Base-by-base conservation (phyloP, 2,329 filamentous ascomycete species). In the Zasmidium citrigriseum region DNA sequence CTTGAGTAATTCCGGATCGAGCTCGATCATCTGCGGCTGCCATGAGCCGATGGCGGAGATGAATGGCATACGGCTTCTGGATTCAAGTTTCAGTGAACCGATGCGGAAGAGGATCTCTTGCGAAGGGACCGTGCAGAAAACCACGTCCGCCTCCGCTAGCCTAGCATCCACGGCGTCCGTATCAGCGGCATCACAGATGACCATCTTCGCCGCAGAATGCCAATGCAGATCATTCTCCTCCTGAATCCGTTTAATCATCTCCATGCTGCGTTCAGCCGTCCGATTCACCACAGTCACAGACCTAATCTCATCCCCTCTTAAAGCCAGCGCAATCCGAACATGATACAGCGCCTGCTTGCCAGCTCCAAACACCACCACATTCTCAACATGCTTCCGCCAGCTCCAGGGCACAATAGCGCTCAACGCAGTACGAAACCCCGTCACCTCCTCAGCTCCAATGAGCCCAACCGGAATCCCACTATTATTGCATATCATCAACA, bases 371-470 rank as follows among this genome's bases (percentile, higher is more conserved):
- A 82, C 74, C 10, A 82, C 65, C 1, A 81, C 64, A 1, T 72
- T 71, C n/a, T 68, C 69, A 25, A 61, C 62, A 3, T 25, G 20
- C 11, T 57, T 58, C 1, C 70, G 56, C 46, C 55, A 44, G 14
- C 52, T 51, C 24, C 62, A 70, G 9, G 91, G 80, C 23, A 87
- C 86, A 54, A 88, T 84, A 3, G 88, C 89, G 1, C 86, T 86
- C 11, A 93, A 78, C 0, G 90, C 89, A 0, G 91, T 95, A 60
- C 91, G 86, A 74, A 93, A 95, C 2, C 89, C 90, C 0, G 91
- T 95, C 27, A 93, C 77, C 47, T 89, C 86, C 59, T 84, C 83
- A 16, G 90, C 89, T 67, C 91, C 88, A 38, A 95, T 49, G 18
- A 65, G 22, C 10, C 58, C 61, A 5, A 25, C 21, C 1, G 57